Evolutionary conservation across 495 filamentous ascomycete species (phyloP), one percentile per base, ranked within the genome.

Genomic region (Aspergillus heteromorphus): DNA sequence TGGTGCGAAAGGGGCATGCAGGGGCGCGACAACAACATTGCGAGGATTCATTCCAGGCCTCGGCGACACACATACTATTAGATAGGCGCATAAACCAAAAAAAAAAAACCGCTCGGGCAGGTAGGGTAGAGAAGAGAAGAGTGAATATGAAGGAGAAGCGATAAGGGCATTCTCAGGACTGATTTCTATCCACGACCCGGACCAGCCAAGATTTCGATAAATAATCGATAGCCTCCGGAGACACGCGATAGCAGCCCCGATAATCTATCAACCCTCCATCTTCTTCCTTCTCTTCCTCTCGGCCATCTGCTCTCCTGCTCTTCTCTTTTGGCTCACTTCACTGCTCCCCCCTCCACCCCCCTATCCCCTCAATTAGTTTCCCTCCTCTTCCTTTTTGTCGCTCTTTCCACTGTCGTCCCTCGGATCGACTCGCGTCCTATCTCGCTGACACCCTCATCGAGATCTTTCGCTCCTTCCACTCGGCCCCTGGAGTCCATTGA

Each of bases 391-490:
- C 30, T 47, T 48, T 25, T 18, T 31, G 48, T 42, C 25, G 18
- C 21, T 23, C 23, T 3, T 53, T 45, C 13, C 41, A 38, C 3
- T 29, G 14, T 45, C 36, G 40, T 27, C 18, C 23, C 16, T 42
- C 41, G 20, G 31, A 41, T 41, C 40, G 31, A 49, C 48, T 55
- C 30, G 31, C 31, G 17, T 47, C 48, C 16, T 16, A 25, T 57
- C 54, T 29, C 54, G 48, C 20, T 19, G 21, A 42, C 48, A 41
- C 41, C 36, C 52, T 49, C 42, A 29, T 51, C 34, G 30, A 56
- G 49, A 56, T 56, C 48, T 49, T 56, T 55, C 45, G 50, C 60
- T 62, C 60, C 60, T 59, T 56, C 53, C 49, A 49, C 49, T 48
- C 17, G 17, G 31, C 23, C 19, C 16, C 18, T 23, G 30, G 29